Base-by-base conservation (phyloP, 129 eudicot species). In the Pulicaria dysenterica region DNA sequence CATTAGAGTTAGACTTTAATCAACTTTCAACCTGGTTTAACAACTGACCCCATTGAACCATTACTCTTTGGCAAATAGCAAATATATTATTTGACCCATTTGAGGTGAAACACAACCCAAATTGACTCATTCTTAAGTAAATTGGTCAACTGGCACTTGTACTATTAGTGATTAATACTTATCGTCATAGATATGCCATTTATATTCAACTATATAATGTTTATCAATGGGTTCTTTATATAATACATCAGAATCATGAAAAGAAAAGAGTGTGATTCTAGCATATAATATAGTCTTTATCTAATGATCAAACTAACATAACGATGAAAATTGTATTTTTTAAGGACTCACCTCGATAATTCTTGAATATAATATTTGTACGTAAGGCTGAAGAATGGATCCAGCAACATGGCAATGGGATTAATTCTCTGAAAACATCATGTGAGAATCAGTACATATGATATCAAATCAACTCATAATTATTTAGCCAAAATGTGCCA, bases 331-430 rank as follows among this genome's bases (percentile, higher is more conserved):
- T 67, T 44, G 73, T 62, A 46, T 13, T 72, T 14, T 24, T 50
- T 72, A 55, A 42, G 13, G 43, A 46, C 81, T 75, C 74, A 79
- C 92, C 92, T 81, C n/a, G 72, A 74, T 72, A 54, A 71, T 69
- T 68, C 50, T 64, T 63, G 19, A 81, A 60, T 64, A 60, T 54
- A 47, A 60, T 65, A 74, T 67, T 73, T 56, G 74, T 37, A 49
- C 54, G 77, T 50, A 83, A 81, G 74, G 80, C 70, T 58, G 89
- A 74, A 62, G 78, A 55, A 47, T 77, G 82, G 76, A 75, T 86
- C 80, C 80, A 74, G 61, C 82, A 34, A 39, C 79, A 73, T 54
- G 70, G 14, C 47, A 58, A 42, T 15, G 54, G 60, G 58, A 14
- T 65, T 47, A 75, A 62, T 41, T 73, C 80, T 74, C 95, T 85